Base-by-base conservation (phyloP, 2,329 filamentous ascomycete genomes). In the Fusarium pseudograminearum region DNA sequence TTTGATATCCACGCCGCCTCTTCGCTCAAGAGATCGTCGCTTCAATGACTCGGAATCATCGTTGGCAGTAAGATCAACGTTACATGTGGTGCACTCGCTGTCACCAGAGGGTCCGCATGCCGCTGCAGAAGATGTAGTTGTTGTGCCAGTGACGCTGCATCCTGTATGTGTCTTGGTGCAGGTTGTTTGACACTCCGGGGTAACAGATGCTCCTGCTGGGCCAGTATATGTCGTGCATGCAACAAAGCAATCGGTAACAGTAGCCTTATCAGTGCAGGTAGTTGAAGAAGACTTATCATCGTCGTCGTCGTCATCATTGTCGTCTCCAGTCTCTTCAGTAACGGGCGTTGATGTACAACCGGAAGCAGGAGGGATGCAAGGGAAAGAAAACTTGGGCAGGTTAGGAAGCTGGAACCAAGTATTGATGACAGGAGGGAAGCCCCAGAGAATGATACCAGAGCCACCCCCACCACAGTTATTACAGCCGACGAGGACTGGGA, bases 171-270 rank as follows among this genome's bases (percentile, higher is more conserved):
- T 71, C 5, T 33, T 38, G 2, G 56, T 67, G 7, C 66, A 71
- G 9, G 56, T 59, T n/a, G 63, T 67, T 15, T 11, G 22, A 20
- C 66, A 71, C 1, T 67, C 65, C 0, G 45, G 45, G 0, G 65
- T 63, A 14, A 45, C 38, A 1, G 38, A 16, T 0, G 9, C 41
- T 2, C 52, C 63, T 4, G 26, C 46, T 16, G 48, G 44, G 1
- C 60, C 60, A 5, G 63, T 70, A 11, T 64, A 69, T 7, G 66
- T 70, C 2, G 65, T 61, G 12, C 67, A 70, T 1, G 63, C 59
- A 12, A 71, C 66, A 20, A 70, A 38, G 26, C 68, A 71, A 9
- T 71, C 68, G 3, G 62, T 70, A 1, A 58, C 66, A 5, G 68
- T 71, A 16, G 56, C 50, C 14, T 56, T 46, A 3, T 65, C 67